These are phyloP conservation scores for Quercus robur DNA, from an alignment of 306 rosid species.

Conservation along the genomic window DNA sequence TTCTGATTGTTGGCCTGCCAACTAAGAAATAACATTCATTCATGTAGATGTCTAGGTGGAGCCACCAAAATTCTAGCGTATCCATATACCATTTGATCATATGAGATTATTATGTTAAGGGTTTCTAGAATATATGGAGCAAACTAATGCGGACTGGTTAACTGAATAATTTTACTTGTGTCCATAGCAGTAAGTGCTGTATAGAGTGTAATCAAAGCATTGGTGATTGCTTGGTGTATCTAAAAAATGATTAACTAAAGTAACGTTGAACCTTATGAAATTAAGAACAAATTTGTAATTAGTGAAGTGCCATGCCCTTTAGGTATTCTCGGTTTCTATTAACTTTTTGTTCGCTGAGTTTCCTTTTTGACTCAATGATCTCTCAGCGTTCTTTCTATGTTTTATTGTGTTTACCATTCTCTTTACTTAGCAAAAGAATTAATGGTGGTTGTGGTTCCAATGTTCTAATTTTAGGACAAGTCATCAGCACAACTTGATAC, in stretches of 20 bases:
- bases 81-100: background rate
- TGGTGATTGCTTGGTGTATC: background rate
- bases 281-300: background rate
- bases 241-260: background rate
- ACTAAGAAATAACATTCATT: background rate
- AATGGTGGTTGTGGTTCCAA: slow-evolving; percentile 3
- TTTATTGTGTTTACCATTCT: background rate
- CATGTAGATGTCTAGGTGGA: background rate
- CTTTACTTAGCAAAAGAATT: background rate
- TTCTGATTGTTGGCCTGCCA: background rate
- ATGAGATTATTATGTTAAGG: background rate
- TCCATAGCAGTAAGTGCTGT: background rate
- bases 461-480: slow-evolving; percentile 46
- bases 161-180: background rate
- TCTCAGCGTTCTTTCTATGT: background rate
- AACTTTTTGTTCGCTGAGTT: background rate
- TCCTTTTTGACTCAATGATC: background rate
- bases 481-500: slow-evolving; percentile 43
- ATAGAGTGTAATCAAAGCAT: background rate
- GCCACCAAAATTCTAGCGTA: background rate
- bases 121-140: background rate
- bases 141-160: background rate
- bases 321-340: background rate
- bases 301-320: background rate
- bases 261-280: background rate